Percentiles rank a stretch among this genome's conserved stretches.
phyloP scores from a whole-genome alignment of 352 stramenopile genomes.

The Pythium monospermum region DNA sequence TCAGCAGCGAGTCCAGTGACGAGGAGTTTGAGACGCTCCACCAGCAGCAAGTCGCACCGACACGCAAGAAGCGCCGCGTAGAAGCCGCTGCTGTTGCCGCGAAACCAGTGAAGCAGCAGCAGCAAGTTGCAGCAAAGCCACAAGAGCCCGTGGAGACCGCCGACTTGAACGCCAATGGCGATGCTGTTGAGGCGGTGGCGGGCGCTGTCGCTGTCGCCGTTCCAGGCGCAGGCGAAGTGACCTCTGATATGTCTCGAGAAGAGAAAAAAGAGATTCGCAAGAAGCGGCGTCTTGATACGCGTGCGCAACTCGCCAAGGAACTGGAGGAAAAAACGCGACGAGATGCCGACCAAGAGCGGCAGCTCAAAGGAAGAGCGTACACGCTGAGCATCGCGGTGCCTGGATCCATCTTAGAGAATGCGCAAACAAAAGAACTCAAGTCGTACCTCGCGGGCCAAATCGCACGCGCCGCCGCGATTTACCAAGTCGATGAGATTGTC shows the following conservation, averaged over 20 bases:
- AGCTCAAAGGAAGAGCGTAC: constrained; percentile 65
- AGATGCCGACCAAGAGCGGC: constrained; percentile 31
- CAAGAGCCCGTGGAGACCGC: neutral
- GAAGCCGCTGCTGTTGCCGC: neutral
- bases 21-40: constrained; percentile 77
- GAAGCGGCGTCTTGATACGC: constrained; percentile 62
- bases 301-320: constrained; percentile 30
- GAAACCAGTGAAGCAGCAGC: constrained; percentile 1
- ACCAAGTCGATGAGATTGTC: constrained; percentile 98
- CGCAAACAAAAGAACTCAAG: constrained; percentile 95
- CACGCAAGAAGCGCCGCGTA: constrained; percentile 24
- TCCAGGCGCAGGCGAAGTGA: constrained; percentile 6
- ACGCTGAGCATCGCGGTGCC: constrained; percentile 97
- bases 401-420: constrained; percentile 96
- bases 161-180: neutral
- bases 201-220: too few relatives aligned
- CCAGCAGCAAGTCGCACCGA: constrained; percentile 27
- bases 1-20: constrained; percentile 88
- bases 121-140: too few relatives aligned
- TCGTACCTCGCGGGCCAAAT: constrained; percentile 96
- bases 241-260: constrained; percentile 36
- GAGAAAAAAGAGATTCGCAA: constrained; percentile 72
- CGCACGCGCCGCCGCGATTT: constrained; percentile 94
- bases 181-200: neutral
- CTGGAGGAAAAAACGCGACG: constrained; percentile 31